Evolutionary conservation across 1,284 basidiomycete genomes (phyloP).

Genomic region (Naganishia cerealis): DNA sequence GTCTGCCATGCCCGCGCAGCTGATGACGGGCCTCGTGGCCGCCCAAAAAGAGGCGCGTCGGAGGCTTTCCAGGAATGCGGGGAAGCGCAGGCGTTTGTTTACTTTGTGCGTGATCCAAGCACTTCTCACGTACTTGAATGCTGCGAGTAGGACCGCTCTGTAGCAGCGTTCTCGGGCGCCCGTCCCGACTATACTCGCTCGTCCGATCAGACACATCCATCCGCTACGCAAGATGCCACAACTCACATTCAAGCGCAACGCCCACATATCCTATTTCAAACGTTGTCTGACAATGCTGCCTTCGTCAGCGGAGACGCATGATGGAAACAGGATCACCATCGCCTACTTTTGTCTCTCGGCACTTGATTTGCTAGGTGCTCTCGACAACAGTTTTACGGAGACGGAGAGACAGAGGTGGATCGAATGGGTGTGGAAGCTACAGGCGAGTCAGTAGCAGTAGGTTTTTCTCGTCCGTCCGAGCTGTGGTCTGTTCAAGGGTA

Average conservation of each 20-base stretch:
- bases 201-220: neutral
- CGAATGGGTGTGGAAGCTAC: constrained; percentile 84
- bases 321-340: constrained; percentile 67
- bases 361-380: constrained; percentile 67
- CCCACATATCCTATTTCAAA: constrained; percentile 49
- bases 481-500: neutral
- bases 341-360: constrained; percentile 81
- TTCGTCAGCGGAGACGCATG: constrained; percentile 44
- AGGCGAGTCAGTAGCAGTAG: constrained; percentile 56
- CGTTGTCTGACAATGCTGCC: constrained; percentile 50
- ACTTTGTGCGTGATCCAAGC: neutral
- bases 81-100: too few species aligned
- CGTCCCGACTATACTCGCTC: neutral
- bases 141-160: too few species aligned
- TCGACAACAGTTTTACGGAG: constrained; percentile 42
- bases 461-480: constrained; percentile 17
- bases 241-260: constrained; percentile 52
- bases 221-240: constrained; percentile 33
- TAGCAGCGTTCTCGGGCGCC: too few species aligned
- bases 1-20: too few species aligned
- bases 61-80: too few species aligned
- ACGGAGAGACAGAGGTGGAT: constrained; percentile 57
- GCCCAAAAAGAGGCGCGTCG: neutral
- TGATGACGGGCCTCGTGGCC: too few species aligned
- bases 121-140: neutral